Base-by-base conservation (phyloP, 257 asterid species). In the Primulina huaijiensis region DNA sequence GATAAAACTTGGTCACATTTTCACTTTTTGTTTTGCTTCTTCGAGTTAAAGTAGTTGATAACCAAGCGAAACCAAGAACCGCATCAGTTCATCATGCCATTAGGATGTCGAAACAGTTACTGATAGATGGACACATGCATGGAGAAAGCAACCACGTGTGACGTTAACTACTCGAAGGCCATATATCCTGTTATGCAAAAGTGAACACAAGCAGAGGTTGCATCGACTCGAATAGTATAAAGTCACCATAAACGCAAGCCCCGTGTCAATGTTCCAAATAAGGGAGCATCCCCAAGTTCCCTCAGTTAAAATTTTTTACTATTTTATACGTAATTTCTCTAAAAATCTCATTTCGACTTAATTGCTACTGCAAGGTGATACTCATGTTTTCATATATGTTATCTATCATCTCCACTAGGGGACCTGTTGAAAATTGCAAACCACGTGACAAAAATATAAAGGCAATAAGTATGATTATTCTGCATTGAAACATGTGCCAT, bases 401-500 rank as follows among this genome's bases (percentile, higher is more conserved):
- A 40, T 29, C 59, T 50, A 40, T 29, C 59, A 50, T 64, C 70
- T 52, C 58, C 68, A 60, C 68, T 43, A 11, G 55, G 27, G 61
- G 55, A 67, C 56, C 65, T 60, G 38, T 63, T 69, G 65, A 74
- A 19, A 64, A 50, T 14, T 58, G 31, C 6, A 58, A 59, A 56
- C 61, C 33, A 29, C 63, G 75, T 61, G 65, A 76, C 65, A 55
- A 69, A 57, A 71, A 64, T 70, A 71, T 71, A 71, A 75, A 38
- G 62, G 58, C 50, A 31, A 43, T 57, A 30, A 38, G 31, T 60
- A 25, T 7, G 50, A 72, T 46, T 64, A 57, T 35, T 31, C 25
- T 59, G 72, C 84, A 64, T 82, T 67, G 83, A 81, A 77, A 77
- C 66, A 67, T 74, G 85, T 82, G 90, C 82, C 88, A 19, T 46